Base-by-base conservation (phyloP, 208 protist genomes). In the Trypanosoma melophagium region DNA sequence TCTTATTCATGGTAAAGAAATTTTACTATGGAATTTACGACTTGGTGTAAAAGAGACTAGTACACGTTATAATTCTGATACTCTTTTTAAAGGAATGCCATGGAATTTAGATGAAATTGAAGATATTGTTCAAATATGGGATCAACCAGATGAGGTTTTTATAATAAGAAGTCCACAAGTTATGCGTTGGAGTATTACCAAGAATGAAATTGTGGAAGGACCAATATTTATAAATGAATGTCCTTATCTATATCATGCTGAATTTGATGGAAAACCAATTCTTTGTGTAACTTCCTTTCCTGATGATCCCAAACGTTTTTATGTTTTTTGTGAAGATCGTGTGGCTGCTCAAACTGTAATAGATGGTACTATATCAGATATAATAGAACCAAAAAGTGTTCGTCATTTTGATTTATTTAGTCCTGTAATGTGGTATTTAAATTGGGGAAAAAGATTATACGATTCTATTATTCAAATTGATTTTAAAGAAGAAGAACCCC, bases 11-110 rank as follows among this genome's bases (percentile, higher is more conserved):
- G 71, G 70, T 2, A 79, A 78, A 3, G 52, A 64, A 25, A 53
- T 87, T 66, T 60, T 94, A 24, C 55, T 77, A 50, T 94, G 89
- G 89, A 78, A 89, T 63, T 45, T 92, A 7, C 24, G 60, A 0
- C 25, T 50, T 1, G 79, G 80, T 1, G 24, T 24, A 25, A 12
- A 50, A 0, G 51, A 47, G 66, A 25, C 54, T 60, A 44, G 25
- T 72, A 61, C 13, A 60, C 9, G 3, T 74, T 74, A 60, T 44
- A 63, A 8, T 22, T 25, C 25, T 69, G 51, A 17, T 47, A 19
- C 22, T 45, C 69, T 68, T 14, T 78, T 92, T 28, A 62, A 64
- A 21, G 76, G 71, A 16, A 47, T 87, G 7, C 80, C 82, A 3
- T 74, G 87, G 47, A 65, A 73, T n/a, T 28, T 83, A 25, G 57